Evolutionary conservation across 2,329 filamentous ascomycete species (phyloP).

Genomic region (Trichoderma sp.): DNA sequence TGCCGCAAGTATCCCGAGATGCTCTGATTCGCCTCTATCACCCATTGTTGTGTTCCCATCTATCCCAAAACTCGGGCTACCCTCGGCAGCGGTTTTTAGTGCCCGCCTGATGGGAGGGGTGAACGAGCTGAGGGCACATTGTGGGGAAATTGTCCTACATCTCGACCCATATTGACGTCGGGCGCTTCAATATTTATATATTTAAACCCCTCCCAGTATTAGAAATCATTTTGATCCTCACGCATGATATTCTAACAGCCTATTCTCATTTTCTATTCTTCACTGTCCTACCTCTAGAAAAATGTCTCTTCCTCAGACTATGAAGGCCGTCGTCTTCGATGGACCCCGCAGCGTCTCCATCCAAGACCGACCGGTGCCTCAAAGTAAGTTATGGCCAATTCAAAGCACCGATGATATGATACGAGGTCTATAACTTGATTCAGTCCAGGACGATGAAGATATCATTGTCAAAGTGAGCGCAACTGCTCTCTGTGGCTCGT

Average conservation of each 20-base stretch:
- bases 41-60: background rate
- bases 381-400: conserved; percentile 37
- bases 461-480: conserved; percentile 80
- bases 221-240: background rate
- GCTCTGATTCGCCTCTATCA: background rate
- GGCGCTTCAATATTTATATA: background rate
- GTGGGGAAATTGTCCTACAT: background rate
- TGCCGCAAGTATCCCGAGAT: background rate
- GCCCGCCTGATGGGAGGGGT: background rate
- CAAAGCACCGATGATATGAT: background rate
- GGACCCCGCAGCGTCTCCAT: conserved; percentile 71
- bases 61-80: background rate
- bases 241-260: background rate
- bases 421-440: conserved; percentile 17
- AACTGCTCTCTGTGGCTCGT: conserved; percentile 87
- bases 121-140: background rate
- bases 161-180: conserved; percentile 5
- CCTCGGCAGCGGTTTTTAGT: conserved; percentile 1
- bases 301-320: conserved; percentile 49
- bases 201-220: background rate
- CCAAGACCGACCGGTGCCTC: conserved; percentile 76
- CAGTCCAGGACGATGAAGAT: conserved; percentile 67
- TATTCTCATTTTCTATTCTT: background rate
- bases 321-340: conserved; percentile 89
- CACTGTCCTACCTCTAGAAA: background rate